Base-by-base conservation (phyloP, 2,329 filamentous ascomycete genomes). In the Aspergillus eucalypticola region DNA sequence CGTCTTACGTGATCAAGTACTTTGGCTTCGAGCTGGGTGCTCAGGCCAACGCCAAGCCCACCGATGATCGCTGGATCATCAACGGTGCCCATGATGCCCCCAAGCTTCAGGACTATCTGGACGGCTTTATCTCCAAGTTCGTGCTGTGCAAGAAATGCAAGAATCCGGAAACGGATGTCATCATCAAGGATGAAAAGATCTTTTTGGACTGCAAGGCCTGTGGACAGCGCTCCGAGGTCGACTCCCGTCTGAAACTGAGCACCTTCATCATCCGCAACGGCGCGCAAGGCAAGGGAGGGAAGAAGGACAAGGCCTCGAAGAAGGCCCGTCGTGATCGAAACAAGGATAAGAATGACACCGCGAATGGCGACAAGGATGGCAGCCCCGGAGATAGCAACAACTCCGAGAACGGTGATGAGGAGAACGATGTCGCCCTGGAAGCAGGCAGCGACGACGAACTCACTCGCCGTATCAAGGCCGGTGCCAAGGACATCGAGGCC, bases 111-210 rank as follows among this genome's bases (percentile, higher is more conserved):
- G 95, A 98, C 77, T 93, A 97, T 72, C 90, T 99, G 52, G 94
- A 98, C 77, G 93, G 93, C 71, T 99, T 99, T 86, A 99, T 99
- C 82, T 86, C 89, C 84, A 96, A 92, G 82, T 99, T 98, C 70
- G 95, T 99, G 73, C 92, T 99, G 66, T 99, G 95, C 90, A 96
- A 96, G 84, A 94, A 96, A 79, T 99, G 95, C 89, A 96, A 96
- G 88, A 99, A 99, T 79, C 95, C 95, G 38, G 95, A 99, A 84
- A 99, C 95, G 67, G 93, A 96, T 67, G 89, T 98, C 74, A 87
- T 90, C 74, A 92, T 98, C 84, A 97, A 96, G 81, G 93, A 97
- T 72, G 91, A 90, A 58, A 88, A 86, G 75, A 98, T 99, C 77
- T 80, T 91, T 64, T 88, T 98, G 68, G 95, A 99, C 81, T 99